phyloP scores from a whole-genome alignment of 148 eudicot genomes.

The Amaranthus palmeri region DNA sequence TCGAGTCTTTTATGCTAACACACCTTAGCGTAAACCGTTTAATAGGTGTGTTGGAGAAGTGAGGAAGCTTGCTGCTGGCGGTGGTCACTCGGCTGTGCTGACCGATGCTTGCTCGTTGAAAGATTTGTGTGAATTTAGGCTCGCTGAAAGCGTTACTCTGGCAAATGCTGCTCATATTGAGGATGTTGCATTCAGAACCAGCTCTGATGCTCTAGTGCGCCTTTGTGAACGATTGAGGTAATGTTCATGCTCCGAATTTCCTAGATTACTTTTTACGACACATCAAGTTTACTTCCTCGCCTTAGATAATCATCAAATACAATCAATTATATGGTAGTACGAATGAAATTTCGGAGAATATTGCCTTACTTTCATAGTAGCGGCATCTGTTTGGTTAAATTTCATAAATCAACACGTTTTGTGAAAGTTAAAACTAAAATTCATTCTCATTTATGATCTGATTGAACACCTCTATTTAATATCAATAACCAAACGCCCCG shows the following conservation, averaged over 20 bases:
- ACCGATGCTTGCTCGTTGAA: slow-evolving; percentile 92
- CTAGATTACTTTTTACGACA: not conserved
- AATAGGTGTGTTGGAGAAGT: slow-evolving; percentile 97
- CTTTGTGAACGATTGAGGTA: slow-evolving; percentile 93
- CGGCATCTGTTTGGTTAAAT: too few relatives aligned
- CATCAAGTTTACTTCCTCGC: too few relatives aligned
- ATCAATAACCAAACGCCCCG: too few relatives aligned
- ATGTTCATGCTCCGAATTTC: not conserved
- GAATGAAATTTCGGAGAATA: too few relatives aligned
- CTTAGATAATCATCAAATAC: too few relatives aligned
- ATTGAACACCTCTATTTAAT: too few relatives aligned
- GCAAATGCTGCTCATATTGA: slow-evolving; percentile 72
- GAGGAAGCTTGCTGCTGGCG: slow-evolving; percentile 93
- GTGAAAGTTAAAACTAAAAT: too few relatives aligned
- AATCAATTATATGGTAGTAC: not conserved
- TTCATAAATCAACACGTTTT: too few relatives aligned
- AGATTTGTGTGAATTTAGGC: slow-evolving; percentile 90
- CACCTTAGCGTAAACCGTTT: too few relatives aligned
- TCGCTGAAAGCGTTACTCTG: slow-evolving; percentile 61
- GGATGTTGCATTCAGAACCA: slow-evolving; percentile 83
- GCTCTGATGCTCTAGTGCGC: slow-evolving; percentile 84
- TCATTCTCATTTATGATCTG: too few relatives aligned
- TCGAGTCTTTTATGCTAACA: too few relatives aligned
- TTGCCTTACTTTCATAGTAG: too few relatives aligned
- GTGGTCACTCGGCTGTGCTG: slow-evolving; percentile 94